Conservation (phyloP, 2,329 filamentous ascomycete species). For the Xylaria sp. region DNA sequence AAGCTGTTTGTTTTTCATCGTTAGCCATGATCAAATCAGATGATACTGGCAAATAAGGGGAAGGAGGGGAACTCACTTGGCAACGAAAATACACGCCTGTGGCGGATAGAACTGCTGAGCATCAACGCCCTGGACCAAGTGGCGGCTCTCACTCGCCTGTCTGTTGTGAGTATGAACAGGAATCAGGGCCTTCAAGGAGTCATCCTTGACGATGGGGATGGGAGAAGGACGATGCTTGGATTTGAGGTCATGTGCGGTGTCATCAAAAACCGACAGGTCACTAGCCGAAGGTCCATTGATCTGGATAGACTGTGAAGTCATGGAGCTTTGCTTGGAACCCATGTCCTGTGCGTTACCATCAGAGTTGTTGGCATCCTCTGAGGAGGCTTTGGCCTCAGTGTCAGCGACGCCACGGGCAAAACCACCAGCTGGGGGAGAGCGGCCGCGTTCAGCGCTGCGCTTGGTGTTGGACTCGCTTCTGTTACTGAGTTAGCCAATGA, state of each 20-base stretch:
- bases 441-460: not conserved
- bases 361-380: slow-evolving; percentile 9
- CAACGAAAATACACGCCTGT: slow-evolving; percentile 58
- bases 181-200: slow-evolving; percentile 1
- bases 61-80: slow-evolving; percentile 49
- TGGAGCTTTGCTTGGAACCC: too few relatives aligned
- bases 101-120: slow-evolving; percentile 50
- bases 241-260: too few relatives aligned
- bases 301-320: not conserved
- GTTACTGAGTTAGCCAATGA: not conserved
- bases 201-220: slow-evolving; percentile 6
- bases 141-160: slow-evolving; percentile 17
- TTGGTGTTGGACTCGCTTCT: slow-evolving; percentile 11
- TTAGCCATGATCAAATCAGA: not conserved
- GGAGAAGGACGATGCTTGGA: not conserved
- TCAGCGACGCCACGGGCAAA: slow-evolving; percentile 8
- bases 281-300: too few relatives aligned
- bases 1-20: slow-evolving; percentile 38
- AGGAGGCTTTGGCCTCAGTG: slow-evolving; percentile 16
- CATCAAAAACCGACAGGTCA: too few relatives aligned
- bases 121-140: slow-evolving; percentile 36
- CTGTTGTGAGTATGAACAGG: slow-evolving; percentile 11
- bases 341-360: too few relatives aligned
- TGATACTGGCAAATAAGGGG: slow-evolving; percentile 13
- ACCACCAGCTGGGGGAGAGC: not conserved